Evolutionary conservation across 805 yeast genomes (phyloP).

Genomic region (Zygoascus bituminiphila): DNA sequence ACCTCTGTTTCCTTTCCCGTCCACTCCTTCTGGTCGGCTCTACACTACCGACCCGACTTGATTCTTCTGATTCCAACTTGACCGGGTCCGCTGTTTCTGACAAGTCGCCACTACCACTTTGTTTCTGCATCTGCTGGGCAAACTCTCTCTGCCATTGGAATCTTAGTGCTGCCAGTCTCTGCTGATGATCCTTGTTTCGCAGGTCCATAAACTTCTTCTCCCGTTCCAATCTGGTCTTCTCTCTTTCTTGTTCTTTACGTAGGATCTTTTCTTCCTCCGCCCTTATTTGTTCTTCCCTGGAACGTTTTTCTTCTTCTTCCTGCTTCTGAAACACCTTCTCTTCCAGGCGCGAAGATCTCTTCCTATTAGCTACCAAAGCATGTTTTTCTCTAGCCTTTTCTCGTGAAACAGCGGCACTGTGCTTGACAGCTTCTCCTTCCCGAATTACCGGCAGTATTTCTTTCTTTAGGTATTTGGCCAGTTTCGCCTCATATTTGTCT

Average conservation of each 20-base stretch:
- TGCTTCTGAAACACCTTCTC: constrained; percentile 17
- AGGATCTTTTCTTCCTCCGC: constrained; percentile 9
- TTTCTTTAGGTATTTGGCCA: constrained; percentile 16
- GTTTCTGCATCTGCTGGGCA: background rate
- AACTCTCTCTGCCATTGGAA: background rate
- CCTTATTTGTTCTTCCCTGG: constrained; percentile 10
- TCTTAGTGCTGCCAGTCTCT: background rate
- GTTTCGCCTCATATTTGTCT: constrained; percentile 14
- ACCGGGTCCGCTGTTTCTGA: background rate
- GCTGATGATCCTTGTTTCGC: constrained; percentile 1
- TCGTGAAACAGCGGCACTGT: constrained; percentile 20
- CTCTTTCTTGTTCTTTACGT: background rate
- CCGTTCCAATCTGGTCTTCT: background rate
- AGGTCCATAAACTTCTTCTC: constrained; percentile 3
- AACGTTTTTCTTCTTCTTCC: constrained; percentile 20
- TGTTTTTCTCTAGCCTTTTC: constrained; percentile 21
- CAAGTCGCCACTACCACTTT: background rate
- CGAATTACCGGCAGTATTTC: constrained; percentile 26
- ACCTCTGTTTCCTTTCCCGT: constrained; percentile 4
- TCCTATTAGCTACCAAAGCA: constrained; percentile 25
- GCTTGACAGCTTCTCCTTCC: constrained; percentile 21
- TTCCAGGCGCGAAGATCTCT: constrained; percentile 29
- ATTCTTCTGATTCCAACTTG: background rate
- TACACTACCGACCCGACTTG: constrained; percentile 4
- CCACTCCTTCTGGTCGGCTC: constrained; percentile 8